Conservation (phyloP, 202 grass and related monocot species). For the Elaeis oleifera region DNA sequence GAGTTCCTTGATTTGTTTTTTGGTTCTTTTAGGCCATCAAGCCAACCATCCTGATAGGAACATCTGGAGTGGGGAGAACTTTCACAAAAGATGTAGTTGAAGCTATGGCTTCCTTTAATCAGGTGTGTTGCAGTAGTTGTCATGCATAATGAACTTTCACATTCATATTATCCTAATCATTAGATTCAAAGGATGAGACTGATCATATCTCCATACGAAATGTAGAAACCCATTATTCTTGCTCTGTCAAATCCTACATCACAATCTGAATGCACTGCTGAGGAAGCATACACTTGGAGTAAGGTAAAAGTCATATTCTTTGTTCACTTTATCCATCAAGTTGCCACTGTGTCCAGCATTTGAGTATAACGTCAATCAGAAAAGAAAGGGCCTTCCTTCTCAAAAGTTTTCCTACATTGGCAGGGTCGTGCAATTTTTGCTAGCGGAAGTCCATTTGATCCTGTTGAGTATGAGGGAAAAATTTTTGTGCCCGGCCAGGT, state of each 20-base stretch:
- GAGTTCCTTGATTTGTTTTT: conserved; percentile 3
- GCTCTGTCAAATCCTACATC: conserved; percentile 74
- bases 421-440: conserved; percentile 75
- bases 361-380: too few relatives aligned
- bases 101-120: conserved; percentile 67
- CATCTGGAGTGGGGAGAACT: conserved; percentile 75
- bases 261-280: conserved; percentile 81
- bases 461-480: conserved; percentile 66
- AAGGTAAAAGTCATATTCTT: conserved; percentile 33
- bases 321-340: too few relatives aligned
- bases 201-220: neutral
- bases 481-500: conserved; percentile 58
- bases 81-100: conserved; percentile 83
- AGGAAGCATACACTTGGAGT: conserved; percentile 97
- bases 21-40: conserved; percentile 42
- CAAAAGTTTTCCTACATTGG: conserved; percentile 1
- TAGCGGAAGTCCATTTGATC: conserved; percentile 75
- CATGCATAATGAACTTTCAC: conserved; percentile 10
- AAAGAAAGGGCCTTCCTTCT: too few relatives aligned
- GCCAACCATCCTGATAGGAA: conserved; percentile 65
- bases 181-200: neutral
- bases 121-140: conserved; percentile 39
- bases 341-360: too few relatives aligned
- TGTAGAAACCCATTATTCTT: conserved; percentile 73
- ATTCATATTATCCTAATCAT: neutral